phyloP scores from a whole-genome alignment of 1,284 basidiomycete genomes.

The Cryptococcus jaspeensis region DNA sequence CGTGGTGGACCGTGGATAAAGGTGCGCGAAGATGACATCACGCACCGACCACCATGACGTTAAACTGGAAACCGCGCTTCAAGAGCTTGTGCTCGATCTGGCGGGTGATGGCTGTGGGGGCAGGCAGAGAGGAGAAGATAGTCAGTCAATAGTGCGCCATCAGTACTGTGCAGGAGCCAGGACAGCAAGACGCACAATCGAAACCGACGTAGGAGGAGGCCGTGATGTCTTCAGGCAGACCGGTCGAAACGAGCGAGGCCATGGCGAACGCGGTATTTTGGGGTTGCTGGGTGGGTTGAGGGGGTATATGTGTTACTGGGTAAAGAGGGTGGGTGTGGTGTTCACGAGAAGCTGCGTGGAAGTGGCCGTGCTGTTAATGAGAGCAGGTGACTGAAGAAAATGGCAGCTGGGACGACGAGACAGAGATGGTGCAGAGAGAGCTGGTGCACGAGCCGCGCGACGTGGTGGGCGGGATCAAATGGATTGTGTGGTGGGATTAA shows the following conservation, averaged over 20 bases:
- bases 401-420: too few species aligned
- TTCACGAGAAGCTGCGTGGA: neutral
- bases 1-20: neutral
- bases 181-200: constrained; percentile 58
- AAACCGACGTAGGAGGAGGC: constrained; percentile 89
- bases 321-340: neutral
- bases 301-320: neutral
- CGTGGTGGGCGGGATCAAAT: neutral
- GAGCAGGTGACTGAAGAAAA: too few species aligned
- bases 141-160: neutral
- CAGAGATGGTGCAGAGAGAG: neutral
- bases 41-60: constrained; percentile 90
- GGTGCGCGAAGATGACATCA: constrained; percentile 25
- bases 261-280: constrained; percentile 19
- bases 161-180: neutral
- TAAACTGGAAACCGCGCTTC: constrained; percentile 99
- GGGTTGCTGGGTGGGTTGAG: neutral
- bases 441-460: constrained; percentile 1
- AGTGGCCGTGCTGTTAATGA: neutral
- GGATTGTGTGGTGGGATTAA: constrained; percentile 1
- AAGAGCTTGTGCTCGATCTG: constrained; percentile 99
- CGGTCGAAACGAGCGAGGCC: constrained; percentile 26
- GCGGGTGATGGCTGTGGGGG: constrained; percentile 68
- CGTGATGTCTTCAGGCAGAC: constrained; percentile 63
- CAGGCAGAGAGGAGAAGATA: neutral